These are phyloP conservation scores for Lachnellula willkommii DNA, from an alignment of 2,329 filamentous ascomycete species.

Conservation along the genomic window DNA sequence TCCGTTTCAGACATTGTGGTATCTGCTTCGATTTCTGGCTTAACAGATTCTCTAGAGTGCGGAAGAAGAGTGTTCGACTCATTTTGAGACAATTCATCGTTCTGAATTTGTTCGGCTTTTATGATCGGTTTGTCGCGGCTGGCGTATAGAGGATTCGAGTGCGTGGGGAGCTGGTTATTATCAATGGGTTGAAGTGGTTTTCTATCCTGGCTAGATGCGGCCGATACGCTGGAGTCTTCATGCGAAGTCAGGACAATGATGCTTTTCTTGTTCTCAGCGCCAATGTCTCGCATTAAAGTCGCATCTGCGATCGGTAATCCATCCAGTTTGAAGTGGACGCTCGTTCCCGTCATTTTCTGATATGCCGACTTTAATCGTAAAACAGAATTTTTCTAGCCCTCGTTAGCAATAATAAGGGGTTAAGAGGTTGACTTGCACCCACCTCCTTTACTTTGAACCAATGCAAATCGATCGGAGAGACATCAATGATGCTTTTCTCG, in stretches of 20 bases:
- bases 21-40: not conserved
- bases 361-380: slow-evolving; percentile 8
- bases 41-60: not conserved
- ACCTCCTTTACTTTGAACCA: slow-evolving; percentile 12
- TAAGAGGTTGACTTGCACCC: not conserved
- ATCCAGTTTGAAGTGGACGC: slow-evolving; percentile 3
- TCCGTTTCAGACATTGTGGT: not conserved
- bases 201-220: not conserved
- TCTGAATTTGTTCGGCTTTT: too few species aligned
- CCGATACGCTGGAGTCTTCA: not conserved
- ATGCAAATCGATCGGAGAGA: not conserved
- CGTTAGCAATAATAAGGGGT: not conserved
- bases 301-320: slow-evolving; percentile 1
- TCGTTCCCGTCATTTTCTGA: slow-evolving; percentile 1
- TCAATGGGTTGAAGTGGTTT: slow-evolving; percentile 7
- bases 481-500: not conserved
- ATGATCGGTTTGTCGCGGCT: not conserved
- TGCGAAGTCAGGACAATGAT: slow-evolving; percentile 13
- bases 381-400: slow-evolving; percentile 6
- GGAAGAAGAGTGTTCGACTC: not conserved
- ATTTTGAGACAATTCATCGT: too few species aligned
- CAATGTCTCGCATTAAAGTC: slow-evolving; percentile 8
- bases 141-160: not conserved
- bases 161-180: slow-evolving; percentile 1
- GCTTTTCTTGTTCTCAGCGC: slow-evolving; percentile 2